Evolutionary conservation across 768 basidiomycete genomes (phyloP), one percentile per base, ranked within the genome.

Genomic region (Mycena vulgaris): DNA sequence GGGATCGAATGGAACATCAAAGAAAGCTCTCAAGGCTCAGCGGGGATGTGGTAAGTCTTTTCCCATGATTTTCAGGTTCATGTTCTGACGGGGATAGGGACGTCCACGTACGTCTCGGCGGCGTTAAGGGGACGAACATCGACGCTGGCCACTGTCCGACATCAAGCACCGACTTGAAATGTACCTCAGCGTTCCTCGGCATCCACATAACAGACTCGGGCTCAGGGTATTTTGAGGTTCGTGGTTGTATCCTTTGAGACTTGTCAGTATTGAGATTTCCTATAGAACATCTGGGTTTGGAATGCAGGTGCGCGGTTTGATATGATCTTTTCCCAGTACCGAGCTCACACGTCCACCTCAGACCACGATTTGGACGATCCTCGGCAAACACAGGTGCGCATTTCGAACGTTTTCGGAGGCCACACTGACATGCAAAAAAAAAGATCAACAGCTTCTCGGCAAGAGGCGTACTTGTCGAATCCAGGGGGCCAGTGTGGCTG

Each of bases 181-280:
- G 89, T 74, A 78, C 78, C 8, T 83, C 83, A 30, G 83, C 87
- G 2, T 89, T 85, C 78, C 69, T 89, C 53, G 83, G 73, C n/a
- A 68, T 89, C 42, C 86, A 89, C 64, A 53, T 67, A 30, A n/a
- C 23, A 16, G 13, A 27, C 2, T 5, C 13, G 13, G 57, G 48
- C 2, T 58, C 57, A 13, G 66, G 66, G 14, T 67, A 67, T 59
- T 67, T 67, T 28, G 66, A 67, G 66, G 66, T 67, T 17, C 31
- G 48, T 19, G 3, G 5, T 37, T 35, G 8, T 4, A 9, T n/a
- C 27, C 23, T 8, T 5, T 39, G 47, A 48, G 25, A 23, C 9
- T n/a, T 28, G n/a, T 56, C 19, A 8, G 13, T 10, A 11, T 5
- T 27, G 11, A 13, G n/a, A 10, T 8, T 21, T 37, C 9, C 9